phyloP scores from a whole-genome alignment of 306 rosid genomes.

The Mimosa pudica region DNA sequence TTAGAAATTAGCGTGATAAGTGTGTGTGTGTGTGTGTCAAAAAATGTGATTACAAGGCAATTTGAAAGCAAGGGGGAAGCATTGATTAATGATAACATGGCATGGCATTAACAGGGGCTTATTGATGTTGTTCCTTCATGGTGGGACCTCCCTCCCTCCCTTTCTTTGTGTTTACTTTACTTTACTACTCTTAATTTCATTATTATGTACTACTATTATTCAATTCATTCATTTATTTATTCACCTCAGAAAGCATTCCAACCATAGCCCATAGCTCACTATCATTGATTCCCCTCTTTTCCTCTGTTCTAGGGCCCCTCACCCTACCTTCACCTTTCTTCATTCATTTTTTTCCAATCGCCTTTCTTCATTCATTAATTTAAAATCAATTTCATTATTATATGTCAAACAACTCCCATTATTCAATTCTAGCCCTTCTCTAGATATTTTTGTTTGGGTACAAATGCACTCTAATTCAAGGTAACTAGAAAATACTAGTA shows the following conservation, averaged over 20 bases:
- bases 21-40: not conserved
- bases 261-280: not conserved
- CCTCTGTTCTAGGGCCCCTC: not conserved
- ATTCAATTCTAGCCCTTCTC: not conserved
- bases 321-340: not conserved
- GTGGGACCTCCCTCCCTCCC: not conserved
- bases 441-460: not conserved
- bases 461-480: not conserved
- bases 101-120: conserved; percentile 1
- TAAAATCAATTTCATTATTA: not conserved
- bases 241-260: not conserved
- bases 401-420: not conserved
- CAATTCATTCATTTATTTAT: not conserved
- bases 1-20: not conserved
- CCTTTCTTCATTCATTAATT: not conserved
- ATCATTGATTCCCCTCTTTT: not conserved
- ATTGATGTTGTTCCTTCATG: not conserved
- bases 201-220: not conserved
- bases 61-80: not conserved
- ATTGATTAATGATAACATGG: not conserved
- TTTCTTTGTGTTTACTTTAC: conserved; percentile 7
- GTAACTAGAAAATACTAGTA: not conserved
- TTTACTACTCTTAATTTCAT: not conserved
- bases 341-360: not conserved
- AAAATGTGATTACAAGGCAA: not conserved